Evolutionary conservation across 768 basidiomycete species (phyloP).

Genomic region (Postia placenta): DNA sequence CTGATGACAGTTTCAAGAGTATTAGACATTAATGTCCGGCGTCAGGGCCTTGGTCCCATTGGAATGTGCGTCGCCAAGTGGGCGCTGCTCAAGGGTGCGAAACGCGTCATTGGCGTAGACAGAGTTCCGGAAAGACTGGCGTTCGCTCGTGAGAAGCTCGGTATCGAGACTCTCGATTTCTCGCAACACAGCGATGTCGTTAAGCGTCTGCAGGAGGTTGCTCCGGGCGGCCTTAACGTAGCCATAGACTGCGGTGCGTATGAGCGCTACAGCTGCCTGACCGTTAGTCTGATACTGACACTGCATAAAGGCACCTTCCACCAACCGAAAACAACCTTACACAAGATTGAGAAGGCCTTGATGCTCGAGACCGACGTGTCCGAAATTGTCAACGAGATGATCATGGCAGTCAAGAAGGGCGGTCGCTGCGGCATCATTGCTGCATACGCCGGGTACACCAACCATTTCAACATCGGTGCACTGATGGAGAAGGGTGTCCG

Average conservation of each 20-base stretch:
- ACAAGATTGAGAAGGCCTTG: conserved; percentile 63
- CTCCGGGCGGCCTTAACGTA: conserved; percentile 60
- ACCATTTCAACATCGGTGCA: conserved; percentile 65
- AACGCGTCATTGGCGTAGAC: conserved; percentile 69
- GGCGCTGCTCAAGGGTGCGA: conserved; percentile 62
- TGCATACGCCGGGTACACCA: conserved; percentile 62
- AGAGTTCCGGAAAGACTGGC: conserved; percentile 44
- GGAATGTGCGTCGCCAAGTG: conserved; percentile 57
- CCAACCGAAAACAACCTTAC: conserved; percentile 56
- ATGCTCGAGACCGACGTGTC: conserved; percentile 73
- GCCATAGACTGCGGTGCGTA: conserved; percentile 44
- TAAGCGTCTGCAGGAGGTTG: conserved; percentile 51
- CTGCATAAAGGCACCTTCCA: conserved; percentile 44
- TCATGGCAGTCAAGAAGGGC: conserved; percentile 39
- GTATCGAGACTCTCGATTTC: conserved; percentile 57
- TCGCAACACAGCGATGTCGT: conserved; percentile 42
- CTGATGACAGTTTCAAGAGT: background rate
- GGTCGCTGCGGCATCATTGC: conserved; percentile 61
- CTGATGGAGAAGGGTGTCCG: conserved; percentile 74
- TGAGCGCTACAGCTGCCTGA: conserved; percentile 26
- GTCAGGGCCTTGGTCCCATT: conserved; percentile 59
- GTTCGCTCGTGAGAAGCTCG: conserved; percentile 37
- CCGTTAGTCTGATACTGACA: background rate
- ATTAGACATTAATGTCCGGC: background rate
- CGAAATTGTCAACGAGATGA: conserved; percentile 53